phyloP scores from a whole-genome alignment of 805 yeast species.

The Spathaspora hagerdaliae region DNA sequence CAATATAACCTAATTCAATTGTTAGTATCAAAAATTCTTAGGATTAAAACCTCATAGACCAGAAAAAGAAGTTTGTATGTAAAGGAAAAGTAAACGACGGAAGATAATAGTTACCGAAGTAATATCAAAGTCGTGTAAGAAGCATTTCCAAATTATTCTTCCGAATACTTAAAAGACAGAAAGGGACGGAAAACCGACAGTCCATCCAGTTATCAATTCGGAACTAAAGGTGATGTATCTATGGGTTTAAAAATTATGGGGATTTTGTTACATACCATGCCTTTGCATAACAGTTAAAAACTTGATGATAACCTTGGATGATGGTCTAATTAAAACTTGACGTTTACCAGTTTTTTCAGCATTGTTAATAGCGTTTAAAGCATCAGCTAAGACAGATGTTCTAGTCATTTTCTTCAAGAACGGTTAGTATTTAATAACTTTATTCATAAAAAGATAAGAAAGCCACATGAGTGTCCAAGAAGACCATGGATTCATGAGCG shows the following conservation, averaged over 20 bases:
- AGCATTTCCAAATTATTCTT: constrained; percentile 61
- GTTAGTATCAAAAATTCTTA: constrained; percentile 16
- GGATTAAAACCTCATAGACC: not conserved
- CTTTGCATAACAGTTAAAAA: constrained; percentile 95
- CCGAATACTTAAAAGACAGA: constrained; percentile 99
- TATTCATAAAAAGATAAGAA: constrained; percentile 6
- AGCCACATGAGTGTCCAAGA: constrained; percentile 39
- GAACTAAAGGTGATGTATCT: constrained; percentile 23
- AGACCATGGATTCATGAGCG: constrained; percentile 31
- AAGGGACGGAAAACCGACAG: constrained; percentile 83
- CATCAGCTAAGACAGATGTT: constrained; percentile 97
- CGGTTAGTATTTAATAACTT: constrained; percentile 5
- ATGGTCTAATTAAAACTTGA: constrained; percentile 97
- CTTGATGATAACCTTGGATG: constrained; percentile 96
- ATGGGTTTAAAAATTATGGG: not conserved
- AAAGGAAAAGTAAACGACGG: constrained; percentile 67
- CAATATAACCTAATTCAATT: constrained; percentile 69
- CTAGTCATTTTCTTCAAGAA: constrained; percentile 75
- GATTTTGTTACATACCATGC: constrained; percentile 47
- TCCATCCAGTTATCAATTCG: constrained; percentile 99
- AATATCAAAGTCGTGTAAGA: constrained; percentile 59
- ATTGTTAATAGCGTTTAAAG: constrained; percentile 95
- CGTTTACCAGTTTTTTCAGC: constrained; percentile 99
- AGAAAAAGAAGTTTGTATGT: constrained; percentile 30
- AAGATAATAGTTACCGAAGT: constrained; percentile 11